phyloP scores from a whole-genome alignment of 306 rosid species.

The Pyrus bretschneideri region DNA sequence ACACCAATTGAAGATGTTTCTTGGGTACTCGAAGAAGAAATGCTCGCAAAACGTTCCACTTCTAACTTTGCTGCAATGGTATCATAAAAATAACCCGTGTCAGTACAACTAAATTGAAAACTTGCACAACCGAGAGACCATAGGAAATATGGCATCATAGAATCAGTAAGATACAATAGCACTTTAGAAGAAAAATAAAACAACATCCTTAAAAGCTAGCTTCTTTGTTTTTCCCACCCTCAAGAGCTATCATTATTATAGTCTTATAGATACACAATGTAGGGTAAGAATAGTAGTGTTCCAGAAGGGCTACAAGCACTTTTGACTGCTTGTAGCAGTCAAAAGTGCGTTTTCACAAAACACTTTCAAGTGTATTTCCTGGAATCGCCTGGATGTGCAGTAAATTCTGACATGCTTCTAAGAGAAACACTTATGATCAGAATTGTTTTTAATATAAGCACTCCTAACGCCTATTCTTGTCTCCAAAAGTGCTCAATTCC shows the following conservation, averaged over 20 bases:
- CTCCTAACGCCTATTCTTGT: background rate
- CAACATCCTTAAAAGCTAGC: background rate
- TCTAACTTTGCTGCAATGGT: slow-evolving; percentile 44
- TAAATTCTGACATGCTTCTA: background rate
- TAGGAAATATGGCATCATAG: background rate
- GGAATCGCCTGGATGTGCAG: background rate
- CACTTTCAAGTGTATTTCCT: background rate
- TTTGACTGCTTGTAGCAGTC: background rate
- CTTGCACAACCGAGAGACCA: background rate
- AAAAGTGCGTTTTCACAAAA: background rate
- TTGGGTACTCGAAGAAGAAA: slow-evolving; percentile 58
- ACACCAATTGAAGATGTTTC: slow-evolving; percentile 72
- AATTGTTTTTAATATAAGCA: background rate
- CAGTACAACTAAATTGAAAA: background rate
- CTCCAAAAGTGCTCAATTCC: background rate
- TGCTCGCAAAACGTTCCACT: slow-evolving; percentile 50
- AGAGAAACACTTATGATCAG: background rate
- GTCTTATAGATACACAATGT: background rate
- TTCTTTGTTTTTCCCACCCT: background rate
- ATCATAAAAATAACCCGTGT: slow-evolving; percentile 4
- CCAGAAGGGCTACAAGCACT: background rate
- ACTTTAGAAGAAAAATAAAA: background rate
- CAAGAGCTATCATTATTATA: background rate
- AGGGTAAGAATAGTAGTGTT: background rate
- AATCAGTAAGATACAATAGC: background rate